These are phyloP conservation scores for Mrakia blollopis DNA, from an alignment of 768 basidiomycete genomes.

Conservation along the genomic window DNA sequence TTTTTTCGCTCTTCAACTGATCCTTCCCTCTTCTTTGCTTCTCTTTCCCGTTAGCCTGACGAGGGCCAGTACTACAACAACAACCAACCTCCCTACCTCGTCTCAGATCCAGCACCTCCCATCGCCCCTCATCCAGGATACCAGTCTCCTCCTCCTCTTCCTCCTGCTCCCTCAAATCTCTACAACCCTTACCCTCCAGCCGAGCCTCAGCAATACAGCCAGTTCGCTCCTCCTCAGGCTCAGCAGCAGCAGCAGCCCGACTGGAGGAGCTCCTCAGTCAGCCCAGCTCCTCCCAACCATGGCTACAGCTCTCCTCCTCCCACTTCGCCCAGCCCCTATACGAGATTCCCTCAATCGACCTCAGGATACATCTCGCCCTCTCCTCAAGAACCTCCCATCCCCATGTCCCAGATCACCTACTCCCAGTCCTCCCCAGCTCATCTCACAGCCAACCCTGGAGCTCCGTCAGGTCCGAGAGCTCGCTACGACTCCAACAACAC, in stretches of 20 bases:
- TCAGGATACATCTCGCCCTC: slow-evolving; percentile 20
- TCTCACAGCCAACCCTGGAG: background rate
- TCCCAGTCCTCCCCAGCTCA: slow-evolving; percentile 8
- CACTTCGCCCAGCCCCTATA: slow-evolving; percentile 1
- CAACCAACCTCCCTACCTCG: slow-evolving; percentile 1
- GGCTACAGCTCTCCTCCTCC: slow-evolving; percentile 10
- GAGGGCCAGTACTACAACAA: slow-evolving; percentile 17
- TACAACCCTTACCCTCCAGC: slow-evolving; percentile 10
- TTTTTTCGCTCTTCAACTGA: no score
- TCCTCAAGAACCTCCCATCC: slow-evolving; percentile 12
- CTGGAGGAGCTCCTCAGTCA: background rate
- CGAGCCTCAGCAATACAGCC: slow-evolving; percentile 7
- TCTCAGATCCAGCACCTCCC: slow-evolving; percentile 20
- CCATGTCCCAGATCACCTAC: slow-evolving; percentile 15
- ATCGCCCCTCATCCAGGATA: slow-evolving; percentile 1
- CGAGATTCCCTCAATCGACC: slow-evolving; percentile 1
- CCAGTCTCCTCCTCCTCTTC: background rate
- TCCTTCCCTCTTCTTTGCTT: no score
- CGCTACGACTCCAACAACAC: slow-evolving; percentile 8
- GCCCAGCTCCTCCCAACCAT: slow-evolving; percentile 1
- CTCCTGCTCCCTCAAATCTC: background rate
- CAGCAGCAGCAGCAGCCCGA: slow-evolving; percentile 19
- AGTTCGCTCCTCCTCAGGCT: background rate
- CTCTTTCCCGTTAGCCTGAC: background rate
- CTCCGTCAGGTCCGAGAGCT: slow-evolving; percentile 12